Evolutionary conservation across 768 basidiomycete species (phyloP).

Genomic region (Suillus paluster): DNA sequence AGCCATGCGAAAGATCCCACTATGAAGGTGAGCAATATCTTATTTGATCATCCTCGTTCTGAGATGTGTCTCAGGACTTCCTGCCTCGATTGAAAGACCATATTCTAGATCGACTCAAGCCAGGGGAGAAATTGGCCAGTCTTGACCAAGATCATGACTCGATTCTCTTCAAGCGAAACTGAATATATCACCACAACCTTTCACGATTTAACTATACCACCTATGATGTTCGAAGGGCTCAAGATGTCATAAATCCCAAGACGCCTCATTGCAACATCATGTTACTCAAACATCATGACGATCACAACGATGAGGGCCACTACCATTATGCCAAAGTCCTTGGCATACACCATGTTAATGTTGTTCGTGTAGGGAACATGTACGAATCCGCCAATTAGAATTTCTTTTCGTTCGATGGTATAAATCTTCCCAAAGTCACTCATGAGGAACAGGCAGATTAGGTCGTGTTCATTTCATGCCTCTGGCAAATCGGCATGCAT

Average conservation of each 20-base stretch:
- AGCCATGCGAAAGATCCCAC: slow-evolving; percentile 28
- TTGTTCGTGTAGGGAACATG: no score
- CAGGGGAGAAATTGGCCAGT: no score
- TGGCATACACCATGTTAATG: no score
- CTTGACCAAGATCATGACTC: slow-evolving; percentile 17
- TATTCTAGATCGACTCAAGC: slow-evolving; percentile 19
- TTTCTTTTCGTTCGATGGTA: no score
- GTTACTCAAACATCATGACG: slow-evolving; percentile 19
- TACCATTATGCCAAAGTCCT: no score
- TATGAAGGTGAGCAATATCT: slow-evolving; percentile 25
- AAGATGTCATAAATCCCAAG: slow-evolving; percentile 44
- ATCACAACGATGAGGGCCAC: no score
- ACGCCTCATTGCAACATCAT: slow-evolving; percentile 39
- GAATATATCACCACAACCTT: slow-evolving; percentile 37
- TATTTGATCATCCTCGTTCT: slow-evolving; percentile 13
- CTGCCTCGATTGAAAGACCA: slow-evolving; percentile 36
- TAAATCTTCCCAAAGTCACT: no score
- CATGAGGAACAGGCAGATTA: no score
- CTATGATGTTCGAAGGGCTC: slow-evolving; percentile 43
- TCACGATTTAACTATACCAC: slow-evolving; percentile 45
- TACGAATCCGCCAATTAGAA: no score
- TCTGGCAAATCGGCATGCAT: no score
- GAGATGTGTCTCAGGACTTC: slow-evolving; percentile 31
- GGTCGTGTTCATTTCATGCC: no score
- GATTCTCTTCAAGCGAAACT: slow-evolving; percentile 30